Evolutionary conservation across 2,329 filamentous ascomycete species (phyloP).

Genomic region (Colletotrichum sp.): DNA sequence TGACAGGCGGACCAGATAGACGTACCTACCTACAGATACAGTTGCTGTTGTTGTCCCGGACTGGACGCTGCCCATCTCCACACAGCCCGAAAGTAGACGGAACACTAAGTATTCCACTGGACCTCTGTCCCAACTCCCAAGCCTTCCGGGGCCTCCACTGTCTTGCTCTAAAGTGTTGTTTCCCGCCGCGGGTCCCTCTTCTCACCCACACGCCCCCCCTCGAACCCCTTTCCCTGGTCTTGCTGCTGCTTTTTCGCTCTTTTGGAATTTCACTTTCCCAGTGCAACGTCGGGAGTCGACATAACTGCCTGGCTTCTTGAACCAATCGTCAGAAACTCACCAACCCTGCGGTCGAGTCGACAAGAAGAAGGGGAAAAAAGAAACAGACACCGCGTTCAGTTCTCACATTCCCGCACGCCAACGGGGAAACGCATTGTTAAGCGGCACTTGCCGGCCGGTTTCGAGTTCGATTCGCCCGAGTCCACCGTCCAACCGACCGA

Average conservation of each 20-base stretch:
- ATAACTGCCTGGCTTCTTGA: neutral
- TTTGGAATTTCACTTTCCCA: neutral
- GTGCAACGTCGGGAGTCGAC: constrained; percentile 16
- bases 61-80: constrained; percentile 7
- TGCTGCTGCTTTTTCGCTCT: neutral
- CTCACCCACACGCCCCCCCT: neutral
- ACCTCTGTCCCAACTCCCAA: constrained; percentile 11
- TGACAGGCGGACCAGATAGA: neutral
- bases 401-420: neutral
- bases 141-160: constrained; percentile 17
- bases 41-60: neutral
- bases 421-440: constrained; percentile 6
- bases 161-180: constrained; percentile 10
- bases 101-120: neutral
- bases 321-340: neutral
- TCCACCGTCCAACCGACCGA: neutral
- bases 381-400: neutral
- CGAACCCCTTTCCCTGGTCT: constrained; percentile 17
- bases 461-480: constrained; percentile 14
- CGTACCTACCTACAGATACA: neutral
- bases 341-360: neutral
- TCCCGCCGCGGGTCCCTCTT: neutral
- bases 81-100: neutral
- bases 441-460: constrained; percentile 17
- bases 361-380: neutral